These are phyloP conservation scores for Bidens hawaiensis DNA, from an alignment of 140 eudicot genomes.

Conservation along the genomic window DNA sequence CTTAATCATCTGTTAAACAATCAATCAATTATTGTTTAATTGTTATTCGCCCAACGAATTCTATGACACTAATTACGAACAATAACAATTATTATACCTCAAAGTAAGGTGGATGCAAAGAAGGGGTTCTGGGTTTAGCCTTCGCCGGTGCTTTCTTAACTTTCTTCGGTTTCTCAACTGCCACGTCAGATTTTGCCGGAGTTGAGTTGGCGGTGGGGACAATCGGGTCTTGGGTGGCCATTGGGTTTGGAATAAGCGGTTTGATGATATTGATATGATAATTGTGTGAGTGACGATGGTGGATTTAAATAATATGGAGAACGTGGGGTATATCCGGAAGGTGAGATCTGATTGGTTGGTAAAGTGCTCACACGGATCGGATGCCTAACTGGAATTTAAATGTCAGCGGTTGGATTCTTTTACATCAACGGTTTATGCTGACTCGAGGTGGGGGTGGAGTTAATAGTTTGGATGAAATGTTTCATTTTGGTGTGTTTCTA, in stretches of 20 bases:
- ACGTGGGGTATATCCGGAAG: slow-evolving; percentile 28
- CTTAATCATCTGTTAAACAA: slow-evolving; percentile 57
- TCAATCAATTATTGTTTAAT: neutral
- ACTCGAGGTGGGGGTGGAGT: no score
- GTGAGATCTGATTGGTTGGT: slow-evolving; percentile 52
- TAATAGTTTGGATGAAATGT: slow-evolving; percentile 12
- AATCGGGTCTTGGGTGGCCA: slow-evolving; percentile 53
- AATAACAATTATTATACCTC: slow-evolving; percentile 48
- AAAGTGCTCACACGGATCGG: slow-evolving; percentile 52
- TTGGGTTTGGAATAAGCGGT: slow-evolving; percentile 13
- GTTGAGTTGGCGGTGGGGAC: slow-evolving; percentile 22
- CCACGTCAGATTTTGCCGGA: slow-evolving; percentile 17
- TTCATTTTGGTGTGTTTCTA: slow-evolving; percentile 68
- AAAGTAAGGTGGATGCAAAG: slow-evolving; percentile 73
- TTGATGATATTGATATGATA: no score
- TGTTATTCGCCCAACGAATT: neutral
- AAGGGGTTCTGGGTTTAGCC: slow-evolving; percentile 40
- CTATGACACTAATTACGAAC: neutral
- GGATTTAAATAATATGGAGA: slow-evolving; percentile 48
- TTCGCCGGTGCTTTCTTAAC: slow-evolving; percentile 55
- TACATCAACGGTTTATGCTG: slow-evolving; percentile 44
- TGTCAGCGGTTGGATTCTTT: slow-evolving; percentile 47
- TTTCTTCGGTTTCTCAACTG: slow-evolving; percentile 27
- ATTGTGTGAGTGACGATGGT: slow-evolving; percentile 25
- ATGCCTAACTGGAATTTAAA: slow-evolving; percentile 34